Evolutionary conservation across 257 asterid genomes (phyloP).

Genomic region (Solanum bulbocastanum): DNA sequence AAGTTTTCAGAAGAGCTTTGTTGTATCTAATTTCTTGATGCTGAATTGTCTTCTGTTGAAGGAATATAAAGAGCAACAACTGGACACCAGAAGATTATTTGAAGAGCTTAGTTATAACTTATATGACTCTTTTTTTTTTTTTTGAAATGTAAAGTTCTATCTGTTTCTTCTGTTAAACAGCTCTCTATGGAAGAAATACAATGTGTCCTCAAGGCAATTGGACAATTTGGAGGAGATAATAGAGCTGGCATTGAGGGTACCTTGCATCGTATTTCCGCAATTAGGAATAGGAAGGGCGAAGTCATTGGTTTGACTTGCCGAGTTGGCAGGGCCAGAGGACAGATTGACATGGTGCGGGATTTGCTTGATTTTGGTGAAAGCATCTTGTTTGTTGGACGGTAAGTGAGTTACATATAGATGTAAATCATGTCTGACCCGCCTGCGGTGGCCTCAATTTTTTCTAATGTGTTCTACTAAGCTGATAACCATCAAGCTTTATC

Average conservation of each 20-base stretch:
- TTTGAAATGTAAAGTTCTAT: not conserved
- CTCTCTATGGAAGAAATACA: conserved; percentile 56
- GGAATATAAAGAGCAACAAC: not conserved
- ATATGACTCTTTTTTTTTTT: not conserved
- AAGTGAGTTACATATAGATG: conserved; percentile 10
- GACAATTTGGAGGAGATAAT: conserved; percentile 63
- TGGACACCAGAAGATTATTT: not conserved
- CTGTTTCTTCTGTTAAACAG: conserved; percentile 16
- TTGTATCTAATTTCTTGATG: too few relatives aligned
- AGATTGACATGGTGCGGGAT: conserved; percentile 52
- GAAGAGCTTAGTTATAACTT: not conserved
- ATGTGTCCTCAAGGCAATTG: conserved; percentile 50
- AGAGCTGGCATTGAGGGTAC: conserved; percentile 76
- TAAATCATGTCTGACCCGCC: not conserved
- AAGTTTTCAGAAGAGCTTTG: too few relatives aligned
- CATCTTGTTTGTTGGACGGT: conserved; percentile 82
- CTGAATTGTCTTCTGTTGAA: too few relatives aligned
- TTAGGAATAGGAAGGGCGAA: conserved; percentile 53
- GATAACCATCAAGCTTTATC: not conserved
- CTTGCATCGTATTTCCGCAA: conserved; percentile 69
- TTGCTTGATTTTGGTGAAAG: conserved; percentile 78
- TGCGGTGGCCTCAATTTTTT: not conserved
- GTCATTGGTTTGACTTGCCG: conserved; percentile 74
- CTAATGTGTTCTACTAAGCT: not conserved
- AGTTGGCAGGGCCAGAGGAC: conserved; percentile 59